Conservation (phyloP, 1,284 basidiomycete genomes). For the Coriolopsis trogii region DNA sequence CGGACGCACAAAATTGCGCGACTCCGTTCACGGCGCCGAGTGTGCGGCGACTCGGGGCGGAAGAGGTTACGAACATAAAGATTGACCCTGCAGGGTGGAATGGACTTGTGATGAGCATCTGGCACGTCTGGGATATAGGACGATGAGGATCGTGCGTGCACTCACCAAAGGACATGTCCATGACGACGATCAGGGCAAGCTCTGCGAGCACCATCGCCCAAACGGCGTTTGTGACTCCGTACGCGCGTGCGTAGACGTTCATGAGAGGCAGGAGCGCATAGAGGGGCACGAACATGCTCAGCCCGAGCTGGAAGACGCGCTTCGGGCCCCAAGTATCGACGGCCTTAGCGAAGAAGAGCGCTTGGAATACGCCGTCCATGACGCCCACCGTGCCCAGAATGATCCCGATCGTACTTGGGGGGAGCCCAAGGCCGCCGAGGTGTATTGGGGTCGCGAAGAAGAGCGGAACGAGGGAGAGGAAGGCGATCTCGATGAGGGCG, state of each 20-base stretch:
- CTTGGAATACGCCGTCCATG: slow-evolving; percentile 62
- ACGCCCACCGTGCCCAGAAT: slow-evolving; percentile 61
- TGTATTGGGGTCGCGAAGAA: slow-evolving; percentile 70
- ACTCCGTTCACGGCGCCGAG: slow-evolving; percentile 61
- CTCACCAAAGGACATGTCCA: slow-evolving; percentile 40
- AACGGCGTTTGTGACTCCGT: slow-evolving; percentile 29
- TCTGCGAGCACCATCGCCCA: slow-evolving; percentile 38
- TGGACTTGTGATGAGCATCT: neutral
- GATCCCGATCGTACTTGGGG: slow-evolving; percentile 60
- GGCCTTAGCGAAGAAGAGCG: slow-evolving; percentile 59
- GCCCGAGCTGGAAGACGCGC: slow-evolving; percentile 52
- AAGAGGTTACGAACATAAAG: slow-evolving; percentile 53
- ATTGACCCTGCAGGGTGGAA: slow-evolving; percentile 32
- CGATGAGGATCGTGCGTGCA: neutral
- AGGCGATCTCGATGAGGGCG: slow-evolving; percentile 67
- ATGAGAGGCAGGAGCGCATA: slow-evolving; percentile 63
- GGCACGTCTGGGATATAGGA: too few relatives aligned
- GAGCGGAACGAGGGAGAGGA: slow-evolving; percentile 63
- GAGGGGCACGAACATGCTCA: slow-evolving; percentile 51
- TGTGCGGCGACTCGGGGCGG: slow-evolving; percentile 61
- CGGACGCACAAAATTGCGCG: slow-evolving; percentile 40
- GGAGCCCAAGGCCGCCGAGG: slow-evolving; percentile 66
- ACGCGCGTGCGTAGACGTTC: slow-evolving; percentile 37
- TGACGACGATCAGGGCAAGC: slow-evolving; percentile 31
- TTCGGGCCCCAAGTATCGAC: slow-evolving; percentile 59